Evolutionary conservation across 306 rosid genomes (phyloP).

Genomic region (Castanea mollissima): DNA sequence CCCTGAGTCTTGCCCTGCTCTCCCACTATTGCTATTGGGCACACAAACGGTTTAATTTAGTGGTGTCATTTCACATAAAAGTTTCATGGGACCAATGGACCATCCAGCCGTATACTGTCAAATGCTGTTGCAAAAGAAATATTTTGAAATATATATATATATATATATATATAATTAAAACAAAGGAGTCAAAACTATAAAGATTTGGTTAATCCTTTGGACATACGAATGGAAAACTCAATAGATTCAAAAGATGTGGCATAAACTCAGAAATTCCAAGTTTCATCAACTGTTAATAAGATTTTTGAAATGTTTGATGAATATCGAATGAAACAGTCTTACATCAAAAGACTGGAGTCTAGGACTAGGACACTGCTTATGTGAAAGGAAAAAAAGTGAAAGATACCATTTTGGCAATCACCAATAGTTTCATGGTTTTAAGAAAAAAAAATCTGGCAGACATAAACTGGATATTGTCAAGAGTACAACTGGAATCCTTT

Average conservation of each 20-base stretch:
- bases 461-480: background rate
- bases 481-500: background rate
- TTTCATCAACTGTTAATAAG: no score
- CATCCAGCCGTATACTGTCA: background rate
- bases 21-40: background rate
- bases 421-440: background rate
- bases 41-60: background rate
- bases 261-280: no score
- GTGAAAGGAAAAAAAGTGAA: no score
- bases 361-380: no score
- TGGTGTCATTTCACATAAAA: background rate
- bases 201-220: no score
- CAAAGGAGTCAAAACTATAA: no score
- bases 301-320: no score
- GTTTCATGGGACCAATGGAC: background rate
- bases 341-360: no score
- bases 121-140: background rate
- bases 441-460: background rate
- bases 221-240: no score
- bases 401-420: background rate
- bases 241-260: no score
- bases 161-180: no score
- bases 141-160: background rate
- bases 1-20: background rate
- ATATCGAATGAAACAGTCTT: no score